Conservation (phyloP, 352 stramenopile species). For the Phytopythium litorale region DNA sequence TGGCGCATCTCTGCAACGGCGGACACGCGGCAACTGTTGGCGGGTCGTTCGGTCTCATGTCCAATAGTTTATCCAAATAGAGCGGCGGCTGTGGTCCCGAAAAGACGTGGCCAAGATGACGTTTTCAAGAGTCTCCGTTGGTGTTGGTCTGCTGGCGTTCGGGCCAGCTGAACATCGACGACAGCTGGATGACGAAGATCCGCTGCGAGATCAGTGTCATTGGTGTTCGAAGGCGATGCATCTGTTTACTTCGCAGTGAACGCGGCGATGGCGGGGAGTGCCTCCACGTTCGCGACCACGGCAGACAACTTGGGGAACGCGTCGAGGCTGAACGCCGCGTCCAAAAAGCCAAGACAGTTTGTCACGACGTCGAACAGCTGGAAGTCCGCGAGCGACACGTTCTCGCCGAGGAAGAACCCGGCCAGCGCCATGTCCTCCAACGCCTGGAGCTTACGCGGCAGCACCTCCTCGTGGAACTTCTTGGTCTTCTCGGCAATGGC, state of each 20-base stretch:
- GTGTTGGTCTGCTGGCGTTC: too few relatives aligned
- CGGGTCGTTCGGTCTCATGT: not conserved
- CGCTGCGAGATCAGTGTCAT: too few relatives aligned
- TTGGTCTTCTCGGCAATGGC: conserved; percentile 42
- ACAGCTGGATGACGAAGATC: too few relatives aligned
- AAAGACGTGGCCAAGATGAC: not conserved
- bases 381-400: conserved; percentile 8
- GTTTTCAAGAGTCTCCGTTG: too few relatives aligned
- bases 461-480: conserved; percentile 26
- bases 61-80: not conserved
- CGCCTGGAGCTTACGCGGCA: conserved; percentile 27
- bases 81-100: not conserved
- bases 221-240: too few relatives aligned
- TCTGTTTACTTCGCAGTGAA: not conserved
- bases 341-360: not conserved
- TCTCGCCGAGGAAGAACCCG: conserved; percentile 24
- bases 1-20: not conserved
- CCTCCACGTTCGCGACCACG: conserved; percentile 5
- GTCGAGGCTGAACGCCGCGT: not conserved
- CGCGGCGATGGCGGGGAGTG: conserved; percentile 2
- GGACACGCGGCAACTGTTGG: not conserved
- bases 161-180: too few relatives aligned
- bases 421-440: conserved; percentile 43
- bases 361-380: conserved; percentile 5
- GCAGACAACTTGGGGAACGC: conserved; percentile 6